phyloP scores from a whole-genome alignment of 148 eudicot genomes.

The Chenopodium suecicum region DNA sequence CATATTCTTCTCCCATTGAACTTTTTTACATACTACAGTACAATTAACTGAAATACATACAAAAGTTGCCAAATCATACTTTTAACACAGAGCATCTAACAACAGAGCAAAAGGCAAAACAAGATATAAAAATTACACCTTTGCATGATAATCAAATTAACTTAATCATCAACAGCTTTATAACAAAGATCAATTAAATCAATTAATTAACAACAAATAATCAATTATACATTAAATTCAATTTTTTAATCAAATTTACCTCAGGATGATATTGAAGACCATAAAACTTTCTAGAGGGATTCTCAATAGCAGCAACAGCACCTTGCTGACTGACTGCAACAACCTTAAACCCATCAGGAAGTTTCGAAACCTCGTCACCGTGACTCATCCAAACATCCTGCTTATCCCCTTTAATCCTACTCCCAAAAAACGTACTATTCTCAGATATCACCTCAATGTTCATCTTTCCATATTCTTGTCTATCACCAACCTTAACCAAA shows the following conservation, averaged over 20 bases:
- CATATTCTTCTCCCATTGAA: neutral
- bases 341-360: constrained; percentile 85
- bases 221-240: neutral
- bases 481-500: constrained; percentile 62
- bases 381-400: constrained; percentile 99
- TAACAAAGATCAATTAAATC: neutral
- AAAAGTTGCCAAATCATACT: neutral
- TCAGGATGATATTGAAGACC: constrained; percentile 98
- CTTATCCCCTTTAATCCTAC: constrained; percentile 51
- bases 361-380: constrained; percentile 74
- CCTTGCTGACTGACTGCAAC: constrained; percentile 82
- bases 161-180: neutral
- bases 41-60: neutral
- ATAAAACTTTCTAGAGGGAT: constrained; percentile 54
- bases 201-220: neutral
- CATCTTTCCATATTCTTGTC: constrained; percentile 96
- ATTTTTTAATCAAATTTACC: constrained; percentile 38
- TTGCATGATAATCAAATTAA: neutral
- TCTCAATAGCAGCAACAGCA: constrained; percentile 79
- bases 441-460: constrained; percentile 63
- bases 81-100: neutral
- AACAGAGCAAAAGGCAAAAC: neutral
- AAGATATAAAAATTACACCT: neutral
- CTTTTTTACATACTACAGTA: neutral
- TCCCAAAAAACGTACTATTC: constrained; percentile 48